Base-by-base conservation (phyloP, 345 rosid genomes). In the Boechera divaricarpa region DNA sequence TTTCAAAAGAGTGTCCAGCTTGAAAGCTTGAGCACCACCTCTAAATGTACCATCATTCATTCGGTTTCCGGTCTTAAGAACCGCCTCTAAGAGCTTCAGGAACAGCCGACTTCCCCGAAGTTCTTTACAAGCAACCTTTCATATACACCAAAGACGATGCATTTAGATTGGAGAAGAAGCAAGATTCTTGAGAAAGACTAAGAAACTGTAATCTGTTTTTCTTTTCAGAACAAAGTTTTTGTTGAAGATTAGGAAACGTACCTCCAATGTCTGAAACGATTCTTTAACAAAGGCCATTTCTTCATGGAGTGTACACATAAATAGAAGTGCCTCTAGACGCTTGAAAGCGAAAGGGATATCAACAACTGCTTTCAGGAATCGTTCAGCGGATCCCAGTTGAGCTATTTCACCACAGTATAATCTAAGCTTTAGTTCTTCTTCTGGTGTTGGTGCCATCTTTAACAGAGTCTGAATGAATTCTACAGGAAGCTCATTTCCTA, bases 41-140 rank as follows among this genome's bases (percentile, higher is more conserved):
- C 99, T 90, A 64, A 91, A 96, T 44, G 99, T 96, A 51, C 99
- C 99, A 82, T 88, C 85, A 69, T 96, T 96, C 99, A 96, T 96
- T 49, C 99, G 90, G 77, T 96, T 96, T 74, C 99, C 99, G 7
- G 99, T 96, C 83, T 96, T 96, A 10, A 96, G 96, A 83, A 96
- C 98, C 60, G 99, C 99, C 83, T 96, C 99, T 68, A 96, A 83
- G 67, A 96, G 92, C 86, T 93, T 96, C 75, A 91, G 86, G 89
- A 96, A 96, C 77, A 96, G 77, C 57, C 97, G 79, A 76, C 95
- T 91, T 81, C 83, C 91, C 63, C 80, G 84, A 32, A 96, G 94
- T 82, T 91, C 97, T 83, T 88, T 82, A 83, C 97, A 93, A 48
- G 97, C 97, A 79, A 91, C 88, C 98, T 95, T 83, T 47, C 42